Conservation (phyloP, 192 early-diverging fungal genomes). For the Dimargaris xerosporica region DNA sequence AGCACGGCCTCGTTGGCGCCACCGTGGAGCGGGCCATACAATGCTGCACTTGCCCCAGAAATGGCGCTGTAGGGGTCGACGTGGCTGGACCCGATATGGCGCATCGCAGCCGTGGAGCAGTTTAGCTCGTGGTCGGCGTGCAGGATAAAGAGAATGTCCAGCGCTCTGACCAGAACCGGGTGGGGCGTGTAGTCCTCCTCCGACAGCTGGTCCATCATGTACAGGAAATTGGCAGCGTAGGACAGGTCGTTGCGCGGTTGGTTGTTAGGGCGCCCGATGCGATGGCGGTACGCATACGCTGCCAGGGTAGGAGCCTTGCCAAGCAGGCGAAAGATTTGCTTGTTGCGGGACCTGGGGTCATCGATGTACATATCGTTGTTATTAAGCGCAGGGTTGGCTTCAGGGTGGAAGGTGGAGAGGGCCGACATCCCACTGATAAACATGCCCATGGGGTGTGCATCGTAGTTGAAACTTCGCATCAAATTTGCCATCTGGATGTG, state of each 20-base stretch:
- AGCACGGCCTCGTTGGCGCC: constrained; percentile 51
- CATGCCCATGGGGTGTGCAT: constrained; percentile 50
- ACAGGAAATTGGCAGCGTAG: constrained; percentile 51
- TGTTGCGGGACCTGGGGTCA: constrained; percentile 23
- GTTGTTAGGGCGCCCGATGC: constrained; percentile 31
- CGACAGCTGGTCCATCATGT: constrained; percentile 47
- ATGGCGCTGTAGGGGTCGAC: constrained; percentile 47
- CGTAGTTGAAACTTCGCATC: constrained; percentile 40
- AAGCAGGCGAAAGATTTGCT: constrained; percentile 40
- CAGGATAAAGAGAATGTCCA: constrained; percentile 54
- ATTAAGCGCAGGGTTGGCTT: constrained; percentile 47
- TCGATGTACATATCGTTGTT: constrained; percentile 27
- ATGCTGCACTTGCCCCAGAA: constrained; percentile 40
- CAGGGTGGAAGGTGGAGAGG: constrained; percentile 48
- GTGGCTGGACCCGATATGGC: constrained; percentile 41
- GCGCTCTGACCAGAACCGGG: constrained; percentile 35
- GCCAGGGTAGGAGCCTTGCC: constrained; percentile 51
- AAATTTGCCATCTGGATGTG: constrained; percentile 40
- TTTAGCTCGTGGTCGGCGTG: constrained; percentile 35
- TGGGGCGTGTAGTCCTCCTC: constrained; percentile 44
- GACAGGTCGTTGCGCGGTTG: constrained; percentile 29
- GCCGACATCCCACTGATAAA: constrained; percentile 42
- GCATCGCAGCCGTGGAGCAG: constrained; percentile 41
- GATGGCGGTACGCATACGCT: constrained; percentile 41
- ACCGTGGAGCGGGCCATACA: constrained; percentile 52